Conservation (phyloP, 1,284 basidiomycete genomes). For the Apiotrichum siamense region DNA sequence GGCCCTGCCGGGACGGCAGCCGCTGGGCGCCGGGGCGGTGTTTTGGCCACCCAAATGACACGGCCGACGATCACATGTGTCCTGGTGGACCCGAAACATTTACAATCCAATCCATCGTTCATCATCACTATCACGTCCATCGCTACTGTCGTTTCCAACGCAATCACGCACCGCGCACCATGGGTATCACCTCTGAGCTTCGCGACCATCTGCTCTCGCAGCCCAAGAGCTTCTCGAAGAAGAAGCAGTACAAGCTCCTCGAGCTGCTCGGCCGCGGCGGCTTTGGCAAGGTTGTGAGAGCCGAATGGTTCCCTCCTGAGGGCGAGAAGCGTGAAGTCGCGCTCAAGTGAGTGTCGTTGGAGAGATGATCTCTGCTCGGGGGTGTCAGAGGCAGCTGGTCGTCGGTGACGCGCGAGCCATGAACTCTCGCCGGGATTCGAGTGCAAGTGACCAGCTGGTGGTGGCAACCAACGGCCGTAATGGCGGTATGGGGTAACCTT, state of each 20-base stretch:
- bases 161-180: slow-evolving; percentile 4
- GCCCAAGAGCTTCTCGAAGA: slow-evolving; percentile 75
- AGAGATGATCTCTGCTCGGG: too few relatives aligned
- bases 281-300: slow-evolving; percentile 72
- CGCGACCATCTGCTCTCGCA: slow-evolving; percentile 59
- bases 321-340: slow-evolving; percentile 65
- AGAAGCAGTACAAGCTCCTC: slow-evolving; percentile 54
- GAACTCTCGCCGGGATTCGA: too few relatives aligned
- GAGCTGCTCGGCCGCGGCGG: slow-evolving; percentile 65
- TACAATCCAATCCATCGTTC: background rate
- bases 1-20: too few relatives aligned
- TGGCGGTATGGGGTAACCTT: too few relatives aligned
- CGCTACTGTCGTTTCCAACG: background rate
- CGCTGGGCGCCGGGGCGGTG: too few relatives aligned
- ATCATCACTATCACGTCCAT: background rate
- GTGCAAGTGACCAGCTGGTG: too few relatives aligned
- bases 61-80: too few relatives aligned
- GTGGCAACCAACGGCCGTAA: too few relatives aligned
- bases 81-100: too few relatives aligned
- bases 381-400: too few relatives aligned
- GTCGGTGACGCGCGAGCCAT: too few relatives aligned
- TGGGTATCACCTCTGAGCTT: slow-evolving; percentile 36
- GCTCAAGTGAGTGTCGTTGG: slow-evolving; percentile 51
- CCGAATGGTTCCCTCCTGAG: slow-evolving; percentile 53
- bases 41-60: too few relatives aligned